Evolutionary conservation across 257 asterid genomes (phyloP).

Genomic region (Eustoma russellianum): DNA sequence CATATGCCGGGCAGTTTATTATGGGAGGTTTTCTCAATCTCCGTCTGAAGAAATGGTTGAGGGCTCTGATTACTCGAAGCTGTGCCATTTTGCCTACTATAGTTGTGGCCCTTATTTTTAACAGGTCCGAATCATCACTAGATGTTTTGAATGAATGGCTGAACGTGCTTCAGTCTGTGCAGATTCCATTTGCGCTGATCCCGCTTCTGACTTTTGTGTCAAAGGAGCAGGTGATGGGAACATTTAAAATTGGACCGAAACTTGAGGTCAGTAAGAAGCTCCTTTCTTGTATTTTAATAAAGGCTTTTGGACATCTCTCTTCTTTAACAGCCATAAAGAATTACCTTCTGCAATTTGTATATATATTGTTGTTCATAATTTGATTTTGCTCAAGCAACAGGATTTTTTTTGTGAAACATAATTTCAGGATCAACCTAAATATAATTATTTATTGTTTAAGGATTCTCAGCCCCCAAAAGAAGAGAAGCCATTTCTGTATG

Average conservation of each 20-base stretch:
- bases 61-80: slow-evolving; percentile 89
- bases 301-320: no score
- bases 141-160: slow-evolving; percentile 96
- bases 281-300: no score
- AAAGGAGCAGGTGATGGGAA: slow-evolving; percentile 87
- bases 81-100: slow-evolving; percentile 96
- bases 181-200: slow-evolving; percentile 94
- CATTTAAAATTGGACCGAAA: slow-evolving; percentile 59
- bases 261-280: slow-evolving; percentile 45
- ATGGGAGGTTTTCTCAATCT: slow-evolving; percentile 98
- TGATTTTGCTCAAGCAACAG: no score
- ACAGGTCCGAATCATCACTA: slow-evolving; percentile 77
- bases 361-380: no score
- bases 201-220: slow-evolving; percentile 97
- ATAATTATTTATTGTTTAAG: no score
- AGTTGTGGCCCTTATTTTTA: slow-evolving; percentile 75
- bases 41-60: slow-evolving; percentile 72
- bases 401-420: no score
- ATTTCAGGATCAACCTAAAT: no score
- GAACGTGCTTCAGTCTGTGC: slow-evolving; percentile 88
- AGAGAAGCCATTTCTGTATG: no score
- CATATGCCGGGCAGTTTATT: slow-evolving; percentile 97
- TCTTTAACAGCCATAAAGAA: no score
- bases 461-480: no score
- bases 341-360: no score